Evolutionary conservation across 257 asterid genomes (phyloP).

Genomic region (Gentiana dahurica): DNA sequence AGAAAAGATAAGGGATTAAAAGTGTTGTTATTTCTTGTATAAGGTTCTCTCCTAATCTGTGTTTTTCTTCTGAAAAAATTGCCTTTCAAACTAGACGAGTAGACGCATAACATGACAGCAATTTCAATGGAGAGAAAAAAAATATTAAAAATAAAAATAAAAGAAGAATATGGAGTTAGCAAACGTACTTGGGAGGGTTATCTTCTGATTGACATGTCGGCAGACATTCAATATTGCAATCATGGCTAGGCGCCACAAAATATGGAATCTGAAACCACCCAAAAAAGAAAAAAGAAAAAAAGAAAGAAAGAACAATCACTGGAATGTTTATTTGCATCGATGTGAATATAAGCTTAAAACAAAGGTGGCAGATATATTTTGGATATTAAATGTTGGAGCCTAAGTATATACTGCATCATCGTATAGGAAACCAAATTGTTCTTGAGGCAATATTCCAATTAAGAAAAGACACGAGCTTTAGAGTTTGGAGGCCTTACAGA

Average conservation of each 20-base stretch:
- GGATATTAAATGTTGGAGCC: not conserved
- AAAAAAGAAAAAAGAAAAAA: conserved; percentile 5
- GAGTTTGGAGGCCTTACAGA: conserved; percentile 45
- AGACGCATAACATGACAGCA: no score
- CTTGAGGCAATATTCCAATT: no score
- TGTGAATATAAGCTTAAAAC: not conserved
- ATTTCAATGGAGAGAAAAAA: no score
- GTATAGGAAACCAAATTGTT: not conserved
- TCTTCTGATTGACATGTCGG: conserved; percentile 67
- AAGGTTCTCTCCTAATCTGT: no score
- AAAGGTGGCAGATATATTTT: no score
- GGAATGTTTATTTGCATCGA: not conserved
- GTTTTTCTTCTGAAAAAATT: no score
- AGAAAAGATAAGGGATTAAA: no score
- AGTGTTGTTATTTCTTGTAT: no score
- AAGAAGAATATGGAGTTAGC: no score
- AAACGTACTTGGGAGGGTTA: conserved; percentile 71
- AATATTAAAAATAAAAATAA: no score
- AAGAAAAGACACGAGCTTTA: conserved; percentile 2
- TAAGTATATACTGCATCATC: not conserved
- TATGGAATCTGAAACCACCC: conserved; percentile 53
- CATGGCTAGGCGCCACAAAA: conserved; percentile 62
- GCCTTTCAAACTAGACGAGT: no score
- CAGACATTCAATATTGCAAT: conserved; percentile 78
- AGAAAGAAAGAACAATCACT: not conserved